These are phyloP conservation scores for Lactifluus subvellereus DNA, from an alignment of 768 basidiomycete species.

Conservation along the genomic window DNA sequence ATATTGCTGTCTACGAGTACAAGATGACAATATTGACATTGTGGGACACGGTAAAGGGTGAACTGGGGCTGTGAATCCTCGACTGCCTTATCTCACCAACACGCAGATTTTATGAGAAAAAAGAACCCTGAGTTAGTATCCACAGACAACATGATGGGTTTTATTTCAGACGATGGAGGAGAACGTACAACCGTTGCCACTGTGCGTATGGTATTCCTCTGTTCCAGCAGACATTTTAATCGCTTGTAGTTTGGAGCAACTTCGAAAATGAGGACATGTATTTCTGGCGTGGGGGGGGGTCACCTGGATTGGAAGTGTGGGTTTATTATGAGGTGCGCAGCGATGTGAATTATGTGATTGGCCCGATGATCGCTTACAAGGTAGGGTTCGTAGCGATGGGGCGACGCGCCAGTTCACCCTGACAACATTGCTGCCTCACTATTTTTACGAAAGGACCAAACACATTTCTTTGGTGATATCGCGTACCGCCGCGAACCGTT, in stretches of 20 bases:
- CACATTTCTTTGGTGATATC: constrained; percentile 81
- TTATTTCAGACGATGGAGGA: constrained; percentile 66
- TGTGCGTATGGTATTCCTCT: constrained; percentile 36
- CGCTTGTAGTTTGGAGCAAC: constrained; percentile 74
- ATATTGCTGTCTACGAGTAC: constrained; percentile 73
- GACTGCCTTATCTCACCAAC: background rate
- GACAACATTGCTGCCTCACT: constrained; percentile 74
- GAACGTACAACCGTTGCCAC: constrained; percentile 71
- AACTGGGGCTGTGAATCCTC: background rate
- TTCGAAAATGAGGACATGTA: constrained; percentile 85
- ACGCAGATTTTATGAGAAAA: constrained; percentile 57
- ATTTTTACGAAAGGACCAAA: constrained; percentile 67
- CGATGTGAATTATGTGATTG: background rate
- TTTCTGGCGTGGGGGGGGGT: constrained; percentile 77
- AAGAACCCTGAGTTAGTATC: constrained; percentile 56
- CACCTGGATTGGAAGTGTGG: constrained; percentile 77
- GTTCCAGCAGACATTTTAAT: background rate
- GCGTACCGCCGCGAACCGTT: constrained; percentile 80
- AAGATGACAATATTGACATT: constrained; percentile 72
- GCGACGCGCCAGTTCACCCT: constrained; percentile 70
- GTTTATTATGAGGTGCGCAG: constrained; percentile 76
- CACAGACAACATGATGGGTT: constrained; percentile 62
- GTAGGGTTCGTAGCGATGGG: constrained; percentile 52
- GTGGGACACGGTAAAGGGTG: constrained; percentile 71
- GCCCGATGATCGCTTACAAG: background rate